Conservation (phyloP, 192 early-diverging fungal species). For the Backusella morwellensis region DNA sequence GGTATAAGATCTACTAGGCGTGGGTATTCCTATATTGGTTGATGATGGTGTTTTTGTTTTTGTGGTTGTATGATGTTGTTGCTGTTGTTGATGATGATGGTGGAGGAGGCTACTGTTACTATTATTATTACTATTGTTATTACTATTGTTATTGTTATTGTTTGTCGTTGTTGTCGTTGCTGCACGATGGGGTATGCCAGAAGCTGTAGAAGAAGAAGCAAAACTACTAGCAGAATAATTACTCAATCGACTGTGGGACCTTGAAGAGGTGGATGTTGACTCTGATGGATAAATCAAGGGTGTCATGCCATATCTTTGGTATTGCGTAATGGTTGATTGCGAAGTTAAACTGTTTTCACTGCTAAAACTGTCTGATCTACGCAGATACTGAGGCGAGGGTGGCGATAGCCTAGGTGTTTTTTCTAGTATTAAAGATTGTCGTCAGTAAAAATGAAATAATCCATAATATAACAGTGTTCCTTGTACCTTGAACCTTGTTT, state of each 20-base stretch:
- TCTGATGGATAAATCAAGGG: constrained; percentile 22
- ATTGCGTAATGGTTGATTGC: constrained; percentile 26
- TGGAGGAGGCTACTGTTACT: neutral
- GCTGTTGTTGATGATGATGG: neutral
- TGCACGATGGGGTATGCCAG: constrained; percentile 5
- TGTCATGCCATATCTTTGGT: constrained; percentile 13
- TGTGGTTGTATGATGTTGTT: neutral
- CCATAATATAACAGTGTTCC: neutral
- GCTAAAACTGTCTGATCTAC: constrained; percentile 27
- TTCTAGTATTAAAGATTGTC: neutral
- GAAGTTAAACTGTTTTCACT: constrained; percentile 30
- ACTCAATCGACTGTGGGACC: constrained; percentile 29
- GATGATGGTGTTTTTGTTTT: neutral
- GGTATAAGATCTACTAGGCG: constrained; percentile 15
- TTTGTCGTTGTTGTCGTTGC: neutral
- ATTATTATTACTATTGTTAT: neutral
- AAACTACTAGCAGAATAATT: constrained; percentile 31
- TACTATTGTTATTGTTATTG: neutral
- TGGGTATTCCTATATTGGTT: constrained; percentile 12
- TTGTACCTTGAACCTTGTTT: neutral
- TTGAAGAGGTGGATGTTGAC: constrained; percentile 25
- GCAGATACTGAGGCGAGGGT: neutral
- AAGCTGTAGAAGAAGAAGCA: constrained; percentile 14
- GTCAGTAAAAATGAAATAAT: neutral
- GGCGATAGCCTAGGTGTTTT: neutral